Conservation (phyloP, 345 rosid genomes). For the Eucalyptus virginea region DNA sequence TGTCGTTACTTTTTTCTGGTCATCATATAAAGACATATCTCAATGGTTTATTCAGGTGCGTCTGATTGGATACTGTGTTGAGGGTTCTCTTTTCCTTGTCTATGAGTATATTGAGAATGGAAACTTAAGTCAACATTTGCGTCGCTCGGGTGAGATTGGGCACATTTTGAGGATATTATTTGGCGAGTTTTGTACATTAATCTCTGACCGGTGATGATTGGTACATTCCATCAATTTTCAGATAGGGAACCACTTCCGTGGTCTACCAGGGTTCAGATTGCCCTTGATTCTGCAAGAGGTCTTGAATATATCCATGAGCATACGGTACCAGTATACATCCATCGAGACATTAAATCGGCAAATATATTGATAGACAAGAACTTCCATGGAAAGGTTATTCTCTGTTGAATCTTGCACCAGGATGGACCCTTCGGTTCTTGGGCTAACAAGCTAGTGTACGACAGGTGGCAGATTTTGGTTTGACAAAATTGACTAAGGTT, state of each 20-base stretch:
- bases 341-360: constrained; percentile 93
- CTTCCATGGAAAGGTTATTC: constrained; percentile 67
- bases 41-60: constrained; percentile 49
- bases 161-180: neutral
- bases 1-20: neutral
- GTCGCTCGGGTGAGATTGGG: constrained; percentile 47
- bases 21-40: neutral
- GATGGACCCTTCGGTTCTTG: neutral
- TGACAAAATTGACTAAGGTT: constrained; percentile 76
- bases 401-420: neutral
- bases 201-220: neutral
- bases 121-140: constrained; percentile 85
- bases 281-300: constrained; percentile 98
- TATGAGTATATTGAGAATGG: constrained; percentile 92
- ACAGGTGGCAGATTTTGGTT: constrained; percentile 97
- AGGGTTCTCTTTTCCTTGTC: constrained; percentile 83
- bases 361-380: constrained; percentile 88
- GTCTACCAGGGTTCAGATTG: constrained; percentile 87
- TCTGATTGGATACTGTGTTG: constrained; percentile 87
- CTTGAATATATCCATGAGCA: constrained; percentile 97
- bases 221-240: constrained; percentile 17
- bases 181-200: neutral
- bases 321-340: constrained; percentile 91
- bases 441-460: neutral
- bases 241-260: constrained; percentile 73